Percentiles rank a stretch among this genome's conserved stretches.
Conservation (phyloP, 306 rosid species). For the Rubus idaeus region DNA sequence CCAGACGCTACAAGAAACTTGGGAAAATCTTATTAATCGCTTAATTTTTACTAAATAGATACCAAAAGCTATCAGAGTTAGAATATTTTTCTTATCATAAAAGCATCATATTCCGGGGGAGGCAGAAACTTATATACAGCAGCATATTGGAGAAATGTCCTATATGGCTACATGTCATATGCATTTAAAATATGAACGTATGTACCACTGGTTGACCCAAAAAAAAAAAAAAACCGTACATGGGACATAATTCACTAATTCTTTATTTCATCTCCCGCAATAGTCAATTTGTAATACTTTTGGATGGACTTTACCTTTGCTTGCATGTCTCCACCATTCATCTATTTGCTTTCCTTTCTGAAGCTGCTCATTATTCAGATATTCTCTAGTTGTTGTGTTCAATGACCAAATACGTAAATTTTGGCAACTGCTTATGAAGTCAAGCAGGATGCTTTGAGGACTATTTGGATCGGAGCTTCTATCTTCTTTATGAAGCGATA, state of each 20-base stretch:
- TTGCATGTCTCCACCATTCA: conserved; percentile 99
- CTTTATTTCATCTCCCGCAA: conserved; percentile 20
- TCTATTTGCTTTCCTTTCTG: conserved; percentile 99
- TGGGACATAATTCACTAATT: conserved; percentile 18
- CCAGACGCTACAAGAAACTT: background rate
- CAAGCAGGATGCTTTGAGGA: conserved; percentile 89
- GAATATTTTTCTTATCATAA: background rate
- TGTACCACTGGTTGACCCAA: conserved; percentile 8
- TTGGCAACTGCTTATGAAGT: conserved; percentile 94
- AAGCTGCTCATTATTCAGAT: conserved; percentile 90
- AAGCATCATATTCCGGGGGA: background rate
- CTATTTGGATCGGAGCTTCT: conserved; percentile 80
- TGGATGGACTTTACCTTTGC: conserved; percentile 63
- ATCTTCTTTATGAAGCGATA: conserved; percentile 95
- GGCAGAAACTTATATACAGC: background rate
- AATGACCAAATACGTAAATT: conserved; percentile 97
- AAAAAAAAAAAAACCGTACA: conserved; percentile 3
- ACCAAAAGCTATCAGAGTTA: background rate
- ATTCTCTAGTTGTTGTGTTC: conserved; percentile 87
- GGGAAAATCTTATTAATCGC: background rate
- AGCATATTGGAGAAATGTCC: background rate
- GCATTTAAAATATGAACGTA: background rate
- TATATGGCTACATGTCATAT: background rate
- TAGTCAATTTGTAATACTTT: conserved; percentile 8
- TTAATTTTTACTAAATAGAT: background rate